Evolutionary conservation across 176 grass and related monocot genomes (phyloP).

Genomic region (Coix lacrymajobi): DNA sequence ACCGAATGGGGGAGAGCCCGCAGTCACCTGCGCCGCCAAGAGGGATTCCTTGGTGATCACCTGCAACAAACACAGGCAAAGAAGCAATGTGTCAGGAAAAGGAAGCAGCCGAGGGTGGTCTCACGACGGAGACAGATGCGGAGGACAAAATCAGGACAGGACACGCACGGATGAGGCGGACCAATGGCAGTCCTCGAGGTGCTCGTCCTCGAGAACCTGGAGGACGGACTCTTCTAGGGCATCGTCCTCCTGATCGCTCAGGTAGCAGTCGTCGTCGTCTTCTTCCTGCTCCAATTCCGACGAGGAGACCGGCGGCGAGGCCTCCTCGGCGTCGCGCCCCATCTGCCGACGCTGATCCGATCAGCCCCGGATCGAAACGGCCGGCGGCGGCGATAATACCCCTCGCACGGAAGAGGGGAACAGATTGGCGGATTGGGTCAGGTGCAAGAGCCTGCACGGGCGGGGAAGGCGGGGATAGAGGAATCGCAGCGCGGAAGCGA

Average conservation of each 20-base stretch:
- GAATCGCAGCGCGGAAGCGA: not conserved
- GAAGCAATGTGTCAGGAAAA: slow-evolving; percentile 20
- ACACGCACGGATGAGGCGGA: slow-evolving; percentile 53
- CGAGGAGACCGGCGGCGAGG: slow-evolving; percentile 23
- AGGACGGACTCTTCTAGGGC: slow-evolving; percentile 78
- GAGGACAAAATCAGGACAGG: not conserved
- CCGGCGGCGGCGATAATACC: not conserved
- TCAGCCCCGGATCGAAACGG: slow-evolving; percentile 31
- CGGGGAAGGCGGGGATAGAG: not conserved
- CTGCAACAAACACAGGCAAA: slow-evolving; percentile 40
- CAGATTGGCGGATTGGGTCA: slow-evolving; percentile 1
- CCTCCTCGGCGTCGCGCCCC: slow-evolving; percentile 38
- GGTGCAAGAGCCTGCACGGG: not conserved
- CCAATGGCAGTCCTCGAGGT: slow-evolving; percentile 74
- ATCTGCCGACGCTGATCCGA: slow-evolving; percentile 36
- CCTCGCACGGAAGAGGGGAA: not conserved
- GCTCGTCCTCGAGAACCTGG: slow-evolving; percentile 60
- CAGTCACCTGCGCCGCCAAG: slow-evolving; percentile 72
- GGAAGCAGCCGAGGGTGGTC: not conserved
- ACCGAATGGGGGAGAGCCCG: slow-evolving; percentile 1
- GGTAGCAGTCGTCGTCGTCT: slow-evolving; percentile 72
- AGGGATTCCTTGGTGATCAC: slow-evolving; percentile 96
- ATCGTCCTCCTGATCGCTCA: slow-evolving; percentile 74
- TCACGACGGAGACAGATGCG: not conserved
- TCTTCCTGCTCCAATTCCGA: slow-evolving; percentile 68